Evolutionary conservation across 352 stramenopile species (phyloP), one percentile per base, ranked within the genome.

Genomic region (Pythium myriotylum): DNA sequence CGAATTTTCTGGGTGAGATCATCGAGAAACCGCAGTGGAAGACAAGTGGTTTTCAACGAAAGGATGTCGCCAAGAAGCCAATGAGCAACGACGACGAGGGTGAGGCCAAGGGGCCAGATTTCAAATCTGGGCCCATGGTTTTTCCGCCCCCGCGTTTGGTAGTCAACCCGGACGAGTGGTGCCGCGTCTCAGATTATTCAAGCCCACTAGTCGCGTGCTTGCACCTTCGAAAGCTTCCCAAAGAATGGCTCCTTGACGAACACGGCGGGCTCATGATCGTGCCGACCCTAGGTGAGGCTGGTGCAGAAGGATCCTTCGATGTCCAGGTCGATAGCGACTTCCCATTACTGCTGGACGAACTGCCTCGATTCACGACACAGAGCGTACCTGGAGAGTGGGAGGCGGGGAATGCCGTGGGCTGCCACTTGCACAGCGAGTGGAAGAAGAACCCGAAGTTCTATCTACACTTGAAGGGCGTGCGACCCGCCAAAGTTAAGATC

Each of bases 391-490:
- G 84, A 7, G 87, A 95, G 53, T 97, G 89, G 89, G 84, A 60
- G 39, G 71, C 81, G 4, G 23, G 59, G n/a, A 85, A 57, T 19
- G 79, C 77, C 10, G 79, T 79, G 40, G 88, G 89, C 2, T 89
- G 79, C 45, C 89, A 97, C 56, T 62, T 97, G 46, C 78, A 96
- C 51, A 62, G 71, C 40, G 70, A 89, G n/a, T 96, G 87, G 86
- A 89, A 86, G 55, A 91, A 91, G 50, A 97, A 97, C 61, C 89
- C 89, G 0, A 94, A 82, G 56, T 87, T 95, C 46, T 85, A 82
- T 35, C 62, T 97, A 13, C 73, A 81, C 19, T 68, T 97, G 35
- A 83, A 92, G 68, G 76, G 73, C 22, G 74, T 91, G 20, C 74
- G 86, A 1, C 76, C 83, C 6, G 79, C 79, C 3, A 89, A 82